phyloP scores from a whole-genome alignment of 2,329 filamentous ascomycete species.

The Amauroascus niger region DNA sequence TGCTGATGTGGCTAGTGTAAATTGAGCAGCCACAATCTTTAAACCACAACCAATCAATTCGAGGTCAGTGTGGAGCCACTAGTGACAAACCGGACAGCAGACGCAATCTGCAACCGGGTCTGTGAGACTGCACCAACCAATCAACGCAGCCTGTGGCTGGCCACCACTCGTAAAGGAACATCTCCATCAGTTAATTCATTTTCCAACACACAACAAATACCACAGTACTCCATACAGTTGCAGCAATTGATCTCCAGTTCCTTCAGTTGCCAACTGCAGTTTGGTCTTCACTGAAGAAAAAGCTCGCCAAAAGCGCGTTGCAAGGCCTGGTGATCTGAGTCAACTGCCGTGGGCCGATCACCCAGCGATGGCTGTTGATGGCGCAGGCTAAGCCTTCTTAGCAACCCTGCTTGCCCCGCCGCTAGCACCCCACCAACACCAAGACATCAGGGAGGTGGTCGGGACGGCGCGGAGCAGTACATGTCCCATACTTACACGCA shows the following conservation, averaged over 20 bases:
- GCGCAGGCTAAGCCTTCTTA: background rate
- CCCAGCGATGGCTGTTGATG: background rate
- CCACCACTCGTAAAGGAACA: background rate
- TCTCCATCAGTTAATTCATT: too few relatives aligned
- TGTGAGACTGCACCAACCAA: background rate
- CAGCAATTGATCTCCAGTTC: too few relatives aligned
- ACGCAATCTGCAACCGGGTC: background rate
- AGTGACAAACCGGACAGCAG: background rate
- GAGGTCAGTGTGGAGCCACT: background rate
- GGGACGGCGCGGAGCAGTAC: background rate
- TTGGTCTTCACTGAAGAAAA: too few relatives aligned
- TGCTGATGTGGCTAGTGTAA: conserved; percentile 3
- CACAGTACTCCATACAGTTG: too few relatives aligned
- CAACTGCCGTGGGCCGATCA: background rate
- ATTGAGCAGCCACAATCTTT: background rate
- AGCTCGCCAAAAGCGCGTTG: too few relatives aligned
- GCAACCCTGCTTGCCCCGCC: background rate
- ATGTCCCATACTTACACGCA: too few relatives aligned
- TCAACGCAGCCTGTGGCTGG: background rate
- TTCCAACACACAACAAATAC: too few relatives aligned
- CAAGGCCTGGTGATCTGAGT: too few relatives aligned
- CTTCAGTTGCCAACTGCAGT: too few relatives aligned
- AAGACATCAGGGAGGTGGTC: background rate
- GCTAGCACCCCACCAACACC: background rate
- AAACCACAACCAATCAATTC: conserved; percentile 3